Evolutionary conservation across 352 stramenopile species (phyloP).

Genomic region (Pythium folliculosum): DNA sequence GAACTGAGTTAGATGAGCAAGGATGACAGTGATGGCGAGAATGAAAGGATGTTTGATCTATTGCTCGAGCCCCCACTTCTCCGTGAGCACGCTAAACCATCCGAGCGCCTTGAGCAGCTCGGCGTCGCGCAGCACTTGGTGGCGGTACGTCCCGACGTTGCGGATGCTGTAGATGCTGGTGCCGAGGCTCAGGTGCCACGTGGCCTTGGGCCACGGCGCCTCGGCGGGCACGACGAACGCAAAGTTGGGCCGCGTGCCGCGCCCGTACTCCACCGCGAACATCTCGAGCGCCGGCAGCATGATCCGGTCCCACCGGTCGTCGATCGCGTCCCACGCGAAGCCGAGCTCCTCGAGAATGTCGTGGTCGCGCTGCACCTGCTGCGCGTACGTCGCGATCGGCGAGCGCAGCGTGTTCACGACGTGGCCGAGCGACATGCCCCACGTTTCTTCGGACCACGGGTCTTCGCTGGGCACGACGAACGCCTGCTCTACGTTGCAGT

Average conservation of each 20-base stretch:
- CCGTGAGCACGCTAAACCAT: constrained; percentile 9
- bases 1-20: not conserved
- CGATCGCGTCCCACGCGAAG: constrained; percentile 25
- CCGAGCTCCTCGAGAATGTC: constrained; percentile 25
- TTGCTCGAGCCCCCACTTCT: not conserved
- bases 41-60: no score
- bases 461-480: constrained; percentile 26
- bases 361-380: constrained; percentile 22
- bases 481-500: constrained; percentile 17
- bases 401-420: constrained; percentile 15
- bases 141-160: constrained; percentile 28
- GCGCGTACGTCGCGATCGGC: not conserved
- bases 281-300: constrained; percentile 21
- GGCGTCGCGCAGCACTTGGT: constrained; percentile 50
- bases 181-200: constrained; percentile 38
- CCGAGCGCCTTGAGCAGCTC: constrained; percentile 43
- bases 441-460: constrained; percentile 23
- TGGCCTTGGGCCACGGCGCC: constrained; percentile 38
- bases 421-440: constrained; percentile 11
- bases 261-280: constrained; percentile 10
- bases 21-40: no score
- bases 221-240: constrained; percentile 47
- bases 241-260: not conserved
- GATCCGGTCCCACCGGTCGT: constrained; percentile 24
- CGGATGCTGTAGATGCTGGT: constrained; percentile 24